Percentiles rank a stretch among this genome's conserved stretches.
phyloP scores from a whole-genome alignment of 208 protist genomes.

The Leptomonas pyrrhocoris region DNA sequence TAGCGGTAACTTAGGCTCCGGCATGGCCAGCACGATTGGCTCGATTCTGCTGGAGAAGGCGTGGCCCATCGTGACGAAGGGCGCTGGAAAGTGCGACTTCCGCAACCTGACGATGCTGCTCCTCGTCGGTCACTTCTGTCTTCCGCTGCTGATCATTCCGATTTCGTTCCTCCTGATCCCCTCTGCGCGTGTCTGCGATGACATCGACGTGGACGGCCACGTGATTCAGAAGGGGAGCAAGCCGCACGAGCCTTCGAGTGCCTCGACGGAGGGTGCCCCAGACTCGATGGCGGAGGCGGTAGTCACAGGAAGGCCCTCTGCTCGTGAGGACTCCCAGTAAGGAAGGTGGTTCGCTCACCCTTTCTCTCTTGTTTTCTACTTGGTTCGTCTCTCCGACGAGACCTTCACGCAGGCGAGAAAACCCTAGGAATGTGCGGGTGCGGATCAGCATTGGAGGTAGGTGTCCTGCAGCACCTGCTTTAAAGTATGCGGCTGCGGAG shows the following conservation, averaged over 20 bases:
- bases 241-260: constrained; percentile 10
- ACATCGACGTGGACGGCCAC: constrained; percentile 47
- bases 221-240: constrained; percentile 30
- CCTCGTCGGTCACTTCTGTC: constrained; percentile 51
- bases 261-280: constrained; percentile 1
- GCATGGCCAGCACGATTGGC: constrained; percentile 41
- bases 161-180: constrained; percentile 67
- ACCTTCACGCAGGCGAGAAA: no score
- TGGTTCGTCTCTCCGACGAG: no score
- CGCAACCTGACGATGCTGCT: constrained; percentile 59
- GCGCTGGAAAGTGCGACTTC: constrained; percentile 57
- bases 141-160: constrained; percentile 59
- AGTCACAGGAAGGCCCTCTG: no score
- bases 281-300: background rate
- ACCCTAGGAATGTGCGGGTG: no score
- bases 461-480: no score
- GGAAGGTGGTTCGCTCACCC: no score
- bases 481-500: no score
- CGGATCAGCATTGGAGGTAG: no score
- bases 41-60: constrained; percentile 52
- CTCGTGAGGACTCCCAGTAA: no score
- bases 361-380: no score
- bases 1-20: constrained; percentile 69
- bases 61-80: constrained; percentile 45
- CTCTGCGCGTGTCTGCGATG: constrained; percentile 52